These are phyloP conservation scores for Boletus sp. DNA, from an alignment of 768 basidiomycete species.

Conservation along the genomic window DNA sequence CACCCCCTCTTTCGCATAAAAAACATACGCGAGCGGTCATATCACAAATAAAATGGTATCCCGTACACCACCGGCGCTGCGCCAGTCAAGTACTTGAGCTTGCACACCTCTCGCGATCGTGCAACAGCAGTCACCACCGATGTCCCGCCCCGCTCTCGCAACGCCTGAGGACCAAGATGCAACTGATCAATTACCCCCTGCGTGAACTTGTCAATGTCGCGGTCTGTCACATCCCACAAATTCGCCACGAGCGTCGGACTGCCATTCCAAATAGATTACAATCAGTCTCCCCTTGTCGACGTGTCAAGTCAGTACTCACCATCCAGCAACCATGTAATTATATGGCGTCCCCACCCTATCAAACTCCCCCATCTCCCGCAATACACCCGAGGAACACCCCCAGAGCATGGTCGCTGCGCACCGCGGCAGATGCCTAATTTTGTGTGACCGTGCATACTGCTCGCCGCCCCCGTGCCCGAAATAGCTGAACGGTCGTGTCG, in stretches of 20 bases:
- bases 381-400: constrained; percentile 93
- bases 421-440: constrained; percentile 71
- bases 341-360: constrained; percentile 90
- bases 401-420: constrained; percentile 97
- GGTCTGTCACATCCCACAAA: constrained; percentile 97
- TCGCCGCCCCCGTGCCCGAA: constrained; percentile 97
- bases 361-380: constrained; percentile 92
- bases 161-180: constrained; percentile 39
- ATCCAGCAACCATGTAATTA: constrained; percentile 96
- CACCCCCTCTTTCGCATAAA: background rate
- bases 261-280: background rate
- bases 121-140: constrained; percentile 78
- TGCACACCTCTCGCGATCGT: constrained; percentile 74
- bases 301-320: constrained; percentile 55
- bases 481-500: constrained; percentile 52
- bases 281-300: background rate
- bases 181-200: constrained; percentile 77
- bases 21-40: background rate
- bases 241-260: constrained; percentile 94
- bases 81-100: constrained; percentile 90
- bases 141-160: constrained; percentile 18
- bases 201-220: constrained; percentile 93
- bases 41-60: constrained; percentile 81
- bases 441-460: constrained; percentile 88
- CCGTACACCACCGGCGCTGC: constrained; percentile 95